Evolutionary conservation across 352 stramenopile species (phyloP), one percentile per base, ranked within the genome.

Genomic region (Pythium rishiriense): DNA sequence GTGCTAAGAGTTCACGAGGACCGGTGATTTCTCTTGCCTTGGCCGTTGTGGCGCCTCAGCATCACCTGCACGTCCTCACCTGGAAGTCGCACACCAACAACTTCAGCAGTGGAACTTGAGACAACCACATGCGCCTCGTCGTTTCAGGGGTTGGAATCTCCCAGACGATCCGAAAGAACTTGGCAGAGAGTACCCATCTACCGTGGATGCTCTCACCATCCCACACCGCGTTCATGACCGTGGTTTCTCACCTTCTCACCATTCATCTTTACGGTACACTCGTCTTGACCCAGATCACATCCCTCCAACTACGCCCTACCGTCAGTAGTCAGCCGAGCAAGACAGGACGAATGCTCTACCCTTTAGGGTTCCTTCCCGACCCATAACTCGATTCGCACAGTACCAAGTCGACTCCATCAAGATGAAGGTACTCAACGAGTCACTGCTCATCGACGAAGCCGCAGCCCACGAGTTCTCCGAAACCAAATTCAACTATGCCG

Each of bases 401-500:
- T 25, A 14, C 28, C 31, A 12, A 31, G 45, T 25, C 28, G 3
- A 56, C 1, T 17, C 33, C 3, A 17, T n/a, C 21, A 24, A 17
- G 19, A 59, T 59, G 52, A 26, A n/a, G 21, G 9, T 25, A 17
- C 37, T 59, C 24, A 22, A 59, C 37, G 11, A 49, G 24, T 41
- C 52, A 3, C 39, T 59, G 22, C 41, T 59, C 25, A 19, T 59
- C 31, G 22, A n/a, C 35, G 52, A 59, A 4, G 52, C 33, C 7
- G 2, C 41, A 4, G 8, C 17, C 31, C 28, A 43, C 12, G 50
- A 35, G 22, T 61, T 50, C n/a, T 56, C 56, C 22, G 31, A 46
- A 22, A 49, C 21, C 7, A 46, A 29, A 15, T 63, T 65, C 48
- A 89, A 69, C 28, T 65, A 58, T 33, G 17, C 7, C 6, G 12